Percentiles rank a stretch among this genome's conserved stretches.
Evolutionary conservation across 2,329 filamentous ascomycete genomes (phyloP).

Genomic region (Trichoderma citrinoviride): DNA sequence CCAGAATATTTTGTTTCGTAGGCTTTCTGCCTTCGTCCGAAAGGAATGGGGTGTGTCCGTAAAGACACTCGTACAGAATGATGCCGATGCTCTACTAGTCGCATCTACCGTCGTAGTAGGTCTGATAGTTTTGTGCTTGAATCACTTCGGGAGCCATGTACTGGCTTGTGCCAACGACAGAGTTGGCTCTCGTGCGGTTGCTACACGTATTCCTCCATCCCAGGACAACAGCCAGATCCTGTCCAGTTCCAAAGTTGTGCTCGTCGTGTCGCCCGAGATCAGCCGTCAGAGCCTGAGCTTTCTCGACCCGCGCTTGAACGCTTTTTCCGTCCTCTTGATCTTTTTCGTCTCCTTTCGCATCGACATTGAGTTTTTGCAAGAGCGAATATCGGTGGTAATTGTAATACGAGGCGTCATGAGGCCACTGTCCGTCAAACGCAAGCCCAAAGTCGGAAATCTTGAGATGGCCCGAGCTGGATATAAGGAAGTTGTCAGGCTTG

Average conservation of each 20-base stretch:
- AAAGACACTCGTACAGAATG: slow-evolving; percentile 92
- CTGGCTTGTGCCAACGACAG: slow-evolving; percentile 91
- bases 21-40: slow-evolving; percentile 72
- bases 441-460: slow-evolving; percentile 97
- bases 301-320: slow-evolving; percentile 36
- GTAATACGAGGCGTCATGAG: slow-evolving; percentile 84
- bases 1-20: slow-evolving; percentile 83
- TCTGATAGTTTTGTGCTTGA: slow-evolving; percentile 53
- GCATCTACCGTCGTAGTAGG: slow-evolving; percentile 81
- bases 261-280: slow-evolving; percentile 36
- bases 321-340: slow-evolving; percentile 57
- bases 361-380: slow-evolving; percentile 71
- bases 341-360: slow-evolving; percentile 68
- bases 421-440: slow-evolving; percentile 93
- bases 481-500: slow-evolving; percentile 96
- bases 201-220: slow-evolving; percentile 68
- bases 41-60: slow-evolving; percentile 86
- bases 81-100: slow-evolving; percentile 97
- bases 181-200: slow-evolving; percentile 72
- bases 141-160: slow-evolving; percentile 98
- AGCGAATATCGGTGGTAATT: slow-evolving; percentile 78
- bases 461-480: slow-evolving; percentile 81
- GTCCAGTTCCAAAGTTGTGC: slow-evolving; percentile 30
- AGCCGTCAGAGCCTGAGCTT: slow-evolving; percentile 33
- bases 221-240: slow-evolving; percentile 48